Base-by-base conservation (phyloP, 345 rosid species). In the Mangifera indica region DNA sequence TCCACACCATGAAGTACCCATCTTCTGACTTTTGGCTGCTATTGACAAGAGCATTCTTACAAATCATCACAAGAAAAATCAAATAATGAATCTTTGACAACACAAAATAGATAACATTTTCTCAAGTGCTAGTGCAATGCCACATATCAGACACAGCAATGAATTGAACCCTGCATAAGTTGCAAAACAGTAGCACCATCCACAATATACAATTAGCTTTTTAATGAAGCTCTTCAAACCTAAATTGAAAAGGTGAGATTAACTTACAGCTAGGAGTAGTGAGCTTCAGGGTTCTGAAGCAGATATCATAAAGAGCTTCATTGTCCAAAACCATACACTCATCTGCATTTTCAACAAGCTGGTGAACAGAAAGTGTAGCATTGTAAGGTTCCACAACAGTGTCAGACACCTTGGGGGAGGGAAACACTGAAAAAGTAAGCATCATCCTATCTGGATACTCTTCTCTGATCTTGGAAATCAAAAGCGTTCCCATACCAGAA, bases 341-440 rank as follows among this genome's bases (percentile, higher is more conserved):
- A 66, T 88, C 93, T 1, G 93, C 93, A 70, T 88, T 88, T 84
- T 88, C 93, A 54, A 88, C 93, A 1, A 88, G 84, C 78, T 88
- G 93, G 66, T 88, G 93, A 57, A 88, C 93, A 25, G 93, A 88
- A 73, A 88, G 90, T 22, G 93, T 88, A 6, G 90, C 93, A 63
- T 88, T 88, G 76, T 88, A 88, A 55, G 93, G 93, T 74, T 88
- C 93, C 49, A 88, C 93, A 62, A 88, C 90, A 75, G 92, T 88
- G 59, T 88, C 92, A 0, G 92, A 88, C 66, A 88, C 90, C 82
- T 88, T 88, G 0, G 92, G 92, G 3, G 93, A 88, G 15, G 91
- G 89, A 25, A 88, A 88, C 51, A 88, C 90, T 0, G 90, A 88
- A 67, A 88, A 86, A 37, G 93, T 88, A 57, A 88, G 79, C 93